A percentile compares a stretch with the other conserved stretches of the same genome.
Evolutionary conservation across 805 yeast genomes (phyloP).

Genomic region (Suhomyces sp.): DNA sequence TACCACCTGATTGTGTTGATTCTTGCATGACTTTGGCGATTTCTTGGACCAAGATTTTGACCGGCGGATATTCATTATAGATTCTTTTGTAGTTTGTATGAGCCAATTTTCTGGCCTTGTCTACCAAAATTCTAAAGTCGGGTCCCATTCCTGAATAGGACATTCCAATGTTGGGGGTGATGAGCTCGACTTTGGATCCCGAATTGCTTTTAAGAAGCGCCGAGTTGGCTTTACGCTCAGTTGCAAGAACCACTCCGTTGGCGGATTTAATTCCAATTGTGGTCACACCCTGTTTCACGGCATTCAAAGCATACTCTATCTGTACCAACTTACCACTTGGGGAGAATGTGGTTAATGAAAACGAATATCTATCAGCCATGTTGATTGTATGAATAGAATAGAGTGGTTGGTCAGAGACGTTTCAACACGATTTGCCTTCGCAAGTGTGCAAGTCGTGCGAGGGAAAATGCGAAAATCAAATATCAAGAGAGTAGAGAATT

Average conservation of each 20-base stretch:
- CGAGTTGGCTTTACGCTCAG: slow-evolving; percentile 88
- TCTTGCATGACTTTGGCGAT: slow-evolving; percentile 97
- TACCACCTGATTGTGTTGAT: slow-evolving; percentile 98
- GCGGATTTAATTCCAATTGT: slow-evolving; percentile 91
- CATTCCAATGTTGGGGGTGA: slow-evolving; percentile 96
- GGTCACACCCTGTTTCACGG: slow-evolving; percentile 97
- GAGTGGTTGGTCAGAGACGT: not conserved
- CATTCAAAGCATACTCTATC: slow-evolving; percentile 95
- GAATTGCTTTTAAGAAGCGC: slow-evolving; percentile 72
- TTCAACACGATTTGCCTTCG: slow-evolving; percentile 10
- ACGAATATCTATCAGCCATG: slow-evolving; percentile 98
- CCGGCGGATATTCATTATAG: slow-evolving; percentile 96
- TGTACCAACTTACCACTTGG: slow-evolving; percentile 98
- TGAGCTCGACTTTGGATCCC: slow-evolving; percentile 70
- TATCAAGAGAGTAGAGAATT: not conserved
- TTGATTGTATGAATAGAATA: slow-evolving; percentile 5
- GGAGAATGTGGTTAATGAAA: slow-evolving; percentile 94
- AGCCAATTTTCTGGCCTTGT: slow-evolving; percentile 88
- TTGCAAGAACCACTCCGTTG: slow-evolving; percentile 94
- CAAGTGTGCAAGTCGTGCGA: not conserved
- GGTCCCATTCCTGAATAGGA: slow-evolving; percentile 99
- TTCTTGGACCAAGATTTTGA: slow-evolving; percentile 88
- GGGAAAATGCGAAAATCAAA: not conserved
- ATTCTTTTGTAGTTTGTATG: slow-evolving; percentile 90
- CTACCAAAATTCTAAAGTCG: slow-evolving; percentile 91